Percentiles rank a stretch among this genome's conserved stretches.
phyloP scores from a whole-genome alignment of 345 rosid genomes.

The Lepidium africanum region DNA sequence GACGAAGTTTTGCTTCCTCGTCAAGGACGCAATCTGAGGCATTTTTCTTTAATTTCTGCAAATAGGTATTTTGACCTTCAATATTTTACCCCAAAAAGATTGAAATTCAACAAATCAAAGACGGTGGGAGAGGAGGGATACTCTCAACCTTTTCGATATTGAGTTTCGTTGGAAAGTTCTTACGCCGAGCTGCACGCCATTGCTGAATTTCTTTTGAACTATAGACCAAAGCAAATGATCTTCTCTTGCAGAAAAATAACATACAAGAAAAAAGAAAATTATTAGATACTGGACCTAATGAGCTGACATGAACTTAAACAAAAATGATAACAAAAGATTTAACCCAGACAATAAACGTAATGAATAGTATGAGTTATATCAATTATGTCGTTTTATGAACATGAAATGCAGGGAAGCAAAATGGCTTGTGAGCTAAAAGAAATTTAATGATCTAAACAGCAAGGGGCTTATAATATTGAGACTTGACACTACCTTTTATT shows the following conservation, averaged over 20 bases:
- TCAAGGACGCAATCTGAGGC: constrained; percentile 24
- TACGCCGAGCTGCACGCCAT: constrained; percentile 83
- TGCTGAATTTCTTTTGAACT: constrained; percentile 59
- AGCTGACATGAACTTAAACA: constrained; percentile 2
- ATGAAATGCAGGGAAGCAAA: background rate
- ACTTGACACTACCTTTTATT: constrained; percentile 42
- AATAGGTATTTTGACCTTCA: constrained; percentile 18
- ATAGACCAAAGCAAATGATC: constrained; percentile 39
- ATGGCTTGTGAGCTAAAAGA: background rate
- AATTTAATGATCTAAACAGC: background rate
- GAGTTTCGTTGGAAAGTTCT: constrained; percentile 58
- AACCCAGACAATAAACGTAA: background rate
- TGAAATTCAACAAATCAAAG: background rate
- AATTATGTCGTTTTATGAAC: background rate
- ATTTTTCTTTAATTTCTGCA: constrained; percentile 45
- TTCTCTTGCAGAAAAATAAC: constrained; percentile 18
- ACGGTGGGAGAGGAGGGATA: constrained; percentile 4
- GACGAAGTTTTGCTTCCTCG: constrained; percentile 46
- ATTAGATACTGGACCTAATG: background rate
- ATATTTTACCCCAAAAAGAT: background rate
- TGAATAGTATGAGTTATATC: background rate
- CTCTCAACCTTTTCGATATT: constrained; percentile 50
- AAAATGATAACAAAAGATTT: background rate
- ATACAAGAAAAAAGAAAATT: background rate
- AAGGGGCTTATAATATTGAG: constrained; percentile 3